phyloP scores from a whole-genome alignment of 129 eudicot species.

The Ambrosia trifida region DNA sequence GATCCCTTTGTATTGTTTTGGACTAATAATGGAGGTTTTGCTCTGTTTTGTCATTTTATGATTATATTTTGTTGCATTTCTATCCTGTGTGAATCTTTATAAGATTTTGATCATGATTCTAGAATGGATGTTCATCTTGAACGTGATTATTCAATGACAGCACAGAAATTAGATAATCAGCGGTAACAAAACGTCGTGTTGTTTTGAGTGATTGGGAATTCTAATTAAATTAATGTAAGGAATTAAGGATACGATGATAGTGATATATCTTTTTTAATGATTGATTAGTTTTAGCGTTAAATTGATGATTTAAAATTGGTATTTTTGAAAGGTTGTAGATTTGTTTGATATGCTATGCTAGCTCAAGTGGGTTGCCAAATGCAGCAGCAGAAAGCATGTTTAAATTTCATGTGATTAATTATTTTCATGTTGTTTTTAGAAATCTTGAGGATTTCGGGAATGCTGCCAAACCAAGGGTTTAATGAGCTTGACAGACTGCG shows the following conservation, averaged over 20 bases:
- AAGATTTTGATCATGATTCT: background rate
- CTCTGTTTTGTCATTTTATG: background rate
- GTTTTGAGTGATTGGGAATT: background rate
- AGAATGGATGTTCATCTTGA: background rate
- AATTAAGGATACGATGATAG: background rate
- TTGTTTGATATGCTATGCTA: background rate
- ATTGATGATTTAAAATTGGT: background rate
- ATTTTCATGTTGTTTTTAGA: slow-evolving; percentile 41
- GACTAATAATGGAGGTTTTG: slow-evolving; percentile 28
- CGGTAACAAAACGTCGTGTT: background rate
- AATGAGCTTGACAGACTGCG: slow-evolving; percentile 77
- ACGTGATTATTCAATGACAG: too few relatives aligned
- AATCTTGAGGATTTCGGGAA: slow-evolving; percentile 71
- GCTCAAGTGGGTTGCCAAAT: background rate
- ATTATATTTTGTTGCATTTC: slow-evolving; percentile 9
- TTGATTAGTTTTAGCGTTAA: too few relatives aligned
- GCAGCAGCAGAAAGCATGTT: background rate
- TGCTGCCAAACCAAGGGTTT: slow-evolving; percentile 89
- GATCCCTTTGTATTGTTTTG: slow-evolving; percentile 25
- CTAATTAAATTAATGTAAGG: background rate
- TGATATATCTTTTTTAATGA: too few relatives aligned
- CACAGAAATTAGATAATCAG: too few relatives aligned
- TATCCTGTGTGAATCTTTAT: background rate
- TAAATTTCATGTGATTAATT: background rate
- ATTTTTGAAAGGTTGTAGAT: background rate